Evolutionary conservation across 2,329 filamentous ascomycete genomes (phyloP).

Genomic region (Davidsoniella neocaledoniae): DNA sequence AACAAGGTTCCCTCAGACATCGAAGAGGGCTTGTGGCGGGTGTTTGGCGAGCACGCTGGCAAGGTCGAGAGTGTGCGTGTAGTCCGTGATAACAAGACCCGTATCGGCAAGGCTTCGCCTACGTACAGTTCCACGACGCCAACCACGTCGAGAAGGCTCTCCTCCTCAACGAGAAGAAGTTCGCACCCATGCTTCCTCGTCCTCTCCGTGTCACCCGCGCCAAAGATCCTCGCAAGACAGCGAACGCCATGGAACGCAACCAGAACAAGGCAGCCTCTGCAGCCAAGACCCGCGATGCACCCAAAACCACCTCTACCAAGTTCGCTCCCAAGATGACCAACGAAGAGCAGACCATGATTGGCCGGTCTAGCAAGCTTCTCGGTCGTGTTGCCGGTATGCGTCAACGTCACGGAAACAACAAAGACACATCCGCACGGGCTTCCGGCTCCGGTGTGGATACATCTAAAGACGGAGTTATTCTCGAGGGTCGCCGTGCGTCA

Average conservation of each 20-base stretch:
- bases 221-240: slow-evolving; percentile 51
- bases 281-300: slow-evolving; percentile 21
- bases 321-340: slow-evolving; percentile 57
- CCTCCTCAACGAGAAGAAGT: slow-evolving; percentile 76
- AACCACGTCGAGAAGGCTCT: slow-evolving; percentile 86
- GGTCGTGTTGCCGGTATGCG: slow-evolving; percentile 48
- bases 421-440: slow-evolving; percentile 13
- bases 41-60: slow-evolving; percentile 55
- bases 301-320: slow-evolving; percentile 26
- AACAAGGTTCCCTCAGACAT: slow-evolving; percentile 65
- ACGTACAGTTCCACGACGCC: slow-evolving; percentile 82
- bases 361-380: slow-evolving; percentile 58
- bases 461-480: slow-evolving; percentile 41
- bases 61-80: slow-evolving; percentile 88
- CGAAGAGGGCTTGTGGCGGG: slow-evolving; percentile 82
- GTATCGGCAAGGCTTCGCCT: slow-evolving; percentile 92
- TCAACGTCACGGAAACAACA: slow-evolving; percentile 21
- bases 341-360: slow-evolving; percentile 52
- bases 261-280: slow-evolving; percentile 17
- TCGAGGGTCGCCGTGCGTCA: slow-evolving; percentile 63
- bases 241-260: slow-evolving; percentile 31
- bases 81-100: slow-evolving; percentile 71
- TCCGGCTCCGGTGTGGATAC: slow-evolving; percentile 6
- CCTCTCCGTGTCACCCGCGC: slow-evolving; percentile 74
- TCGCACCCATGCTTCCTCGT: slow-evolving; percentile 83